phyloP scores from a whole-genome alignment of 345 rosid genomes.

The Eucalyptus lansdowneana region DNA sequence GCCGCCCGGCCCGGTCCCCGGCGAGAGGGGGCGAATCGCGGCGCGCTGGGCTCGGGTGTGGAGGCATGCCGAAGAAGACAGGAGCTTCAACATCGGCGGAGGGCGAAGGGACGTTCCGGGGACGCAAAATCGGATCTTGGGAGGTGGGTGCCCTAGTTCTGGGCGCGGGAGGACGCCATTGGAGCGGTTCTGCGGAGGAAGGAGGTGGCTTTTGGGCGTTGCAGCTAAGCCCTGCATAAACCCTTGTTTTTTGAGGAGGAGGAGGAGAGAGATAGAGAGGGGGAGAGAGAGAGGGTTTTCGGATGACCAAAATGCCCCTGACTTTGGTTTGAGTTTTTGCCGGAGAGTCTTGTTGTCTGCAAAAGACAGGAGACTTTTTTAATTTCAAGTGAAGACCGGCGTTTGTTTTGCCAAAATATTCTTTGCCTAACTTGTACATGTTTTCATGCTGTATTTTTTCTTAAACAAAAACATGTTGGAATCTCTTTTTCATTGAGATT shows the following conservation, averaged over 20 bases:
- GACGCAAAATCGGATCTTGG: not conserved
- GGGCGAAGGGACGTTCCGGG: not conserved
- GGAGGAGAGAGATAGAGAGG: not conserved
- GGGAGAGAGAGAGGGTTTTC: not conserved
- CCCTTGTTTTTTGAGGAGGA: slow-evolving; percentile 4
- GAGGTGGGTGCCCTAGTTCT: slow-evolving; percentile 1
- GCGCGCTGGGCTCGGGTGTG: slow-evolving; percentile 6
- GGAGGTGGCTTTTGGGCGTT: not conserved
- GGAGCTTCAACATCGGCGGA: slow-evolving; percentile 49
- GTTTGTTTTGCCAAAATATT: not conserved
- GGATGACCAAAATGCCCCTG: not conserved
- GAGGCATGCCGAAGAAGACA: slow-evolving; percentile 30
- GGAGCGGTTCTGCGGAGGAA: not conserved
- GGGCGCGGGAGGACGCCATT: slow-evolving; percentile 2
- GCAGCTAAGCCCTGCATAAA: slow-evolving; percentile 43
- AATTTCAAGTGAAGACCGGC: not conserved
- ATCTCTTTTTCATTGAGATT: not conserved
- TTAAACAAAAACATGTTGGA: not conserved
- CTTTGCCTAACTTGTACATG: not conserved
- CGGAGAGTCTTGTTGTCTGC: not conserved
- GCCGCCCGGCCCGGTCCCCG: not conserved
- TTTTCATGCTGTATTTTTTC: not conserved
- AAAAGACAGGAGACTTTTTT: not conserved
- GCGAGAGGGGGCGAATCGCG: slow-evolving; percentile 2
- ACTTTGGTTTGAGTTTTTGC: not conserved